Base-by-base conservation (phyloP, 306 rosid genomes). In the Quercus alba region DNA sequence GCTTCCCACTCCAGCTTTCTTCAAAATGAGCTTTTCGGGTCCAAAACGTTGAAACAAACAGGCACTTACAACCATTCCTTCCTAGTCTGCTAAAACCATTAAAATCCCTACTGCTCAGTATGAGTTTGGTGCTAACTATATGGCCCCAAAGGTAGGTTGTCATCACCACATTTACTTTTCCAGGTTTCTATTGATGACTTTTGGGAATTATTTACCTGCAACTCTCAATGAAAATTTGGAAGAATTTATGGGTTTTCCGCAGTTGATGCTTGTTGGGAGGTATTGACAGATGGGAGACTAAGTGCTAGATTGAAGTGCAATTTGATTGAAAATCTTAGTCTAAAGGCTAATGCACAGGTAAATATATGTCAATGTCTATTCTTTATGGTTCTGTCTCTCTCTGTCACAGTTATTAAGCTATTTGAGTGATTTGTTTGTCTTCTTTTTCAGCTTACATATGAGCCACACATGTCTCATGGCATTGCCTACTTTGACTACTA, bases 391-490 rank as follows among this genome's bases (percentile, higher is more conserved):
- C 44, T 57, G 35, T 46, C 41, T 5, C 58, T 75, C n/a, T 46
- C 28, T 30, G 55, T 21, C 15, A 63, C 2, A 1, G 23, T 15
- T 12, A 31, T 31, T 31, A 31, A 31, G 35, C 35, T 31, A 31
- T 0, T 31, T 31, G 35, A 31, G 35, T 31, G 5, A 31, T 31
- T 31, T 31, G 17, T 75, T 17, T 20, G 30, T 51, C 17, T 66
- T 46, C 17, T 6, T 79, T 77, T 79, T 10, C 97, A 96, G 99
- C 91, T 96, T 70, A 87, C 97, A 15, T 88, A 84, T 21, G 99
- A 96, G 80, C 99, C 99, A 13, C 99, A 13, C 51, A 93, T 93
- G 98, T 96, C 99, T 7, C 99, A 96, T 79, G 99, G 97, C 78
- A 89, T 96, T 93, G 57, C 84, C 82, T 91, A 91, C 87, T 92